These are phyloP conservation scores for Lumnitzera littorea DNA, from an alignment of 345 rosid genomes.

Conservation along the genomic window DNA sequence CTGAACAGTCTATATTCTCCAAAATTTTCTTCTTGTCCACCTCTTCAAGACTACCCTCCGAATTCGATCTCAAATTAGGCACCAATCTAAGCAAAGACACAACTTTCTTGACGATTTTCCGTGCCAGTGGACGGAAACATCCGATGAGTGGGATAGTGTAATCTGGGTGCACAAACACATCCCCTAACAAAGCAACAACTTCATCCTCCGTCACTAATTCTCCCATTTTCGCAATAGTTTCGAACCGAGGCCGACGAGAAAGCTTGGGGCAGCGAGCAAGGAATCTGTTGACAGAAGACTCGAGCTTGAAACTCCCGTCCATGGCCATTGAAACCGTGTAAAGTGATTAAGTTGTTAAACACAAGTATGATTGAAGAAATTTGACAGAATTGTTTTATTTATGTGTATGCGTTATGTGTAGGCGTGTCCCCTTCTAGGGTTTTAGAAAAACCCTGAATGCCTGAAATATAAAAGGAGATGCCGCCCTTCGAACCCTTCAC, in stretches of 20 bases:
- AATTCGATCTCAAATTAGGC: slow-evolving; percentile 41
- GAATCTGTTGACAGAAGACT: slow-evolving; percentile 47
- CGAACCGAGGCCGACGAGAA: slow-evolving; percentile 20
- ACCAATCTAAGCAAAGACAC: slow-evolving; percentile 43
- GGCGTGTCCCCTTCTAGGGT: too few species aligned
- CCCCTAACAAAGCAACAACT: slow-evolving; percentile 42
- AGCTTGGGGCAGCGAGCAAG: slow-evolving; percentile 59
- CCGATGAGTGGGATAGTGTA: slow-evolving; percentile 62
- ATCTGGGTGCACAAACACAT: slow-evolving; percentile 57
- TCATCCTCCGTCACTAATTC: slow-evolving; percentile 38
- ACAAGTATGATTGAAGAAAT: too few species aligned
- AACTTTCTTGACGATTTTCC: slow-evolving; percentile 48
- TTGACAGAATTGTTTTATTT: too few species aligned
- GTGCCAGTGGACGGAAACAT: slow-evolving; percentile 50
- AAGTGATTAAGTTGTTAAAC: too few species aligned
- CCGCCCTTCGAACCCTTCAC: too few species aligned
- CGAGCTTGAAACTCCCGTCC: slow-evolving; percentile 68
- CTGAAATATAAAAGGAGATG: too few species aligned
- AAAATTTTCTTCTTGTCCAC: slow-evolving; percentile 1
- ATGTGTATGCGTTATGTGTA: too few species aligned
- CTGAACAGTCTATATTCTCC: slow-evolving; percentile 15
- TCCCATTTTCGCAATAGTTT: slow-evolving; percentile 38
- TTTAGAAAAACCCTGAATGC: too few species aligned
- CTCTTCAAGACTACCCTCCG: background rate
- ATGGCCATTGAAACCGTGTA: slow-evolving; percentile 34